Base-by-base conservation (phyloP, 305 asterid species). In the Fraxinus albicans region DNA sequence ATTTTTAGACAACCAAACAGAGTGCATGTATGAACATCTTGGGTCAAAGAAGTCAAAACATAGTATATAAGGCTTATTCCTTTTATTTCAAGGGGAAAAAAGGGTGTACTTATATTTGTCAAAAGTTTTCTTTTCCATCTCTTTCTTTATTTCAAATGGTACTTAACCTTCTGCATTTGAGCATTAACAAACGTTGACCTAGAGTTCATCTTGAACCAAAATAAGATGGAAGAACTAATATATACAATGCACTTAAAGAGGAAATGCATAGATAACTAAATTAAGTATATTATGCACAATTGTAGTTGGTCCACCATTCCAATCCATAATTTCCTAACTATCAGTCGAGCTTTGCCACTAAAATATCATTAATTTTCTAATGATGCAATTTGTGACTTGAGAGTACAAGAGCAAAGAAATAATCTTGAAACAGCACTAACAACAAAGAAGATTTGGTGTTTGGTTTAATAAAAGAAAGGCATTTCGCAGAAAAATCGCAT, bases 371-470 rank as follows among this genome's bases (percentile, higher is more conserved):
- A 5, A 63, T 23, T 63, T 33, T 63, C 31, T 3, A 63, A 7
- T 23, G 15, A 63, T 21, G 9, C 13, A 60, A 21, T 5, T 19
- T 60, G 70, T n/a, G 31, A 17, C 27, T 17, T 58, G 70, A 63
- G 13, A 19, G 10, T 63, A 63, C 33, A 23, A 8, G 33, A 55
- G 25, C 65, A 55, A 55, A n/a, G 25, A 55, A 55, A 65, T 2
- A 23, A 8, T 9, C 2, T 33, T 73, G 58, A 63, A 83, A 80
- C 58, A 34, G 27, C 82, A 70, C 76, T 34, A 83, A 67, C 74
- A 80, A 85, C 69, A 78, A 2, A n/a, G 79, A 65, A 53, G 15
- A 74, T 79, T 29, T 73, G 33, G n/a, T 8, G 76, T 73, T 47
- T 36, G 58, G 67, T 58, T 58, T 58, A 19, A 58, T 58, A 2